phyloP scores from a whole-genome alignment of 192 early-diverging fungal genomes.

The Coemansia sp. region DNA sequence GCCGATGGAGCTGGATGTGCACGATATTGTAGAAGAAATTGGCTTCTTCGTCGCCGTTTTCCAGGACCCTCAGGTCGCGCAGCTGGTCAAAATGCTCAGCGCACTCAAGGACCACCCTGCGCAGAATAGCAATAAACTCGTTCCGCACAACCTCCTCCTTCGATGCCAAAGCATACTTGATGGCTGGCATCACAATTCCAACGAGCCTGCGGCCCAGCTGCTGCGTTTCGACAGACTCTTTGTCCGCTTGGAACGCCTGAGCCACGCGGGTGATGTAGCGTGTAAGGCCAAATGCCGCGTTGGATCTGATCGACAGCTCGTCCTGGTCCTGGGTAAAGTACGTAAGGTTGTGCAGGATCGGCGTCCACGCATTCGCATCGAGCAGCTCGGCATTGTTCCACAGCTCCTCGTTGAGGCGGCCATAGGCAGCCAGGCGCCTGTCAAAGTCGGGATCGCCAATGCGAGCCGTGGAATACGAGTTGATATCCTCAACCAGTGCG shows the following conservation, averaged over 20 bases:
- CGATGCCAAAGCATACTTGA: constrained; percentile 38
- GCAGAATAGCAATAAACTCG: constrained; percentile 44
- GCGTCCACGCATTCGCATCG: constrained; percentile 79
- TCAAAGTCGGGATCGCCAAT: constrained; percentile 92
- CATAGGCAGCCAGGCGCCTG: constrained; percentile 76
- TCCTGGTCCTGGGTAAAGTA: constrained; percentile 80
- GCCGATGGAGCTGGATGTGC: constrained; percentile 95
- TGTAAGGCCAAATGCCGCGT: constrained; percentile 72
- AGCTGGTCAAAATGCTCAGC: constrained; percentile 41
- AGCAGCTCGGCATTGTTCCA: constrained; percentile 59
- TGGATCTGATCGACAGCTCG: constrained; percentile 87
- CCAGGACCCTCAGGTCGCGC: constrained; percentile 40
- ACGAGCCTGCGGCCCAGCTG: constrained; percentile 21
- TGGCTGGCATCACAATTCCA: constrained; percentile 35
- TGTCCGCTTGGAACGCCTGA: constrained; percentile 17
- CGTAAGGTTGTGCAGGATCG: constrained; percentile 86
- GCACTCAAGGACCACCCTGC: constrained; percentile 39
- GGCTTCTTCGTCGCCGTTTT: constrained; percentile 63
- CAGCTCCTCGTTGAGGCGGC: constrained; percentile 67
- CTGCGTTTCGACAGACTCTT: constrained; percentile 16
- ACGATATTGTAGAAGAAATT: constrained; percentile 96
- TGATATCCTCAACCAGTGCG: constrained; percentile 71
- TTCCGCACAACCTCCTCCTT: constrained; percentile 33
- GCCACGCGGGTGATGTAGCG: constrained; percentile 68
- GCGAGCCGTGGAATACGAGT: constrained; percentile 71